phyloP scores from a whole-genome alignment of 352 stramenopile species.

The Globisporangium echinulatum region DNA sequence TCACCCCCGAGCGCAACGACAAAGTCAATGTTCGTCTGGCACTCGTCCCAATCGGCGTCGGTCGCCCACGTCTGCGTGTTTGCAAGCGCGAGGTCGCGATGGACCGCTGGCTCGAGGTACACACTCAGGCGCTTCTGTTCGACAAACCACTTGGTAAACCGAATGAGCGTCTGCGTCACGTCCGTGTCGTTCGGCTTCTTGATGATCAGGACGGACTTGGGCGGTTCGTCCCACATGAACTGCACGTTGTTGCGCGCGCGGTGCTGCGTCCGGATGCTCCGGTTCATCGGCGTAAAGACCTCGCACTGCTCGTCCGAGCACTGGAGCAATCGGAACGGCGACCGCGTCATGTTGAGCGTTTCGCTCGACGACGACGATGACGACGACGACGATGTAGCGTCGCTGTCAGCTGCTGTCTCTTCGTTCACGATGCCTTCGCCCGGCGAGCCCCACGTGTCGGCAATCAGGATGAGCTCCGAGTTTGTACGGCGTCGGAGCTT shows the following conservation, averaged over 20 bases:
- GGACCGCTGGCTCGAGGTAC: conserved; percentile 68
- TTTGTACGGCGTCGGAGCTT: conserved; percentile 64
- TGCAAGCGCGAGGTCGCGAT: conserved; percentile 50
- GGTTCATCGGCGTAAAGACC: conserved; percentile 82
- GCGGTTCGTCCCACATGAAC: conserved; percentile 83
- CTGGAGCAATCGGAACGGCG: conserved; percentile 74
- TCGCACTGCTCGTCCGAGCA: conserved; percentile 87
- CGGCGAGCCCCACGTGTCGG: conserved; percentile 66
- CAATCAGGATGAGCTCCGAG: conserved; percentile 78
- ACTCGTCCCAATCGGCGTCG: conserved; percentile 53
- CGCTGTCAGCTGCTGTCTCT: conserved; percentile 28
- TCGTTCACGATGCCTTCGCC: conserved; percentile 73
- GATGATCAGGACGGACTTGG: conserved; percentile 78
- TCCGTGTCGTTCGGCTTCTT: conserved; percentile 86
- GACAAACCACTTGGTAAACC: conserved; percentile 64
- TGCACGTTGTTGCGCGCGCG: conserved; percentile 85
- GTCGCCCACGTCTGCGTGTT: conserved; percentile 62
- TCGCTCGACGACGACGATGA: conserved; percentile 34
- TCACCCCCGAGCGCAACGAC: conserved; percentile 94
- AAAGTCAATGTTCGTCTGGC: conserved; percentile 85
- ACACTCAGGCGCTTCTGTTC: conserved; percentile 69
- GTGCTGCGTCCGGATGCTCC: conserved; percentile 82
- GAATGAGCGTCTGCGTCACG: conserved; percentile 64
- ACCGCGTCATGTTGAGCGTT: conserved; percentile 27
- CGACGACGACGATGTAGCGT: conserved; percentile 22